Conservation (phyloP, 192 early-diverging fungal genomes). For the Backusella australiensis region DNA sequence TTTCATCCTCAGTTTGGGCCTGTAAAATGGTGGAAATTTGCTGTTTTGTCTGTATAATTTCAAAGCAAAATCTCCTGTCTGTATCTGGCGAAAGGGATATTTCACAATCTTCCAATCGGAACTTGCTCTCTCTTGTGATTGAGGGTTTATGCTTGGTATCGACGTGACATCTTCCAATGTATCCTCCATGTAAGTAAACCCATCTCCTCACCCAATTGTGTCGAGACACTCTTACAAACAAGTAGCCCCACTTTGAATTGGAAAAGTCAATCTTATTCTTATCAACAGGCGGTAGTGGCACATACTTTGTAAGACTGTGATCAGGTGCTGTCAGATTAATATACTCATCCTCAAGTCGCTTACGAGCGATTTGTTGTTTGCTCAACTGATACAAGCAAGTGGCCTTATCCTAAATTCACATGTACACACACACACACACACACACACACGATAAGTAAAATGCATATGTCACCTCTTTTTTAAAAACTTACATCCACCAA, state of each 20-base stretch:
- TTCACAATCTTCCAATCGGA: not conserved
- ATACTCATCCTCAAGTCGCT: conserved; percentile 35
- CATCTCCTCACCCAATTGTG: conserved; percentile 54
- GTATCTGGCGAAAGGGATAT: conserved; percentile 25
- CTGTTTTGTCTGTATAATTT: conserved; percentile 33
- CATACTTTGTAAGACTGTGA: conserved; percentile 25
- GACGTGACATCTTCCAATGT: conserved; percentile 44
- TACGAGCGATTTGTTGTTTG: conserved; percentile 30
- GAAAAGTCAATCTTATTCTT: conserved; percentile 5
- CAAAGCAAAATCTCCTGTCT: conserved; percentile 73
- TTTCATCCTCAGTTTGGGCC: conserved; percentile 71
- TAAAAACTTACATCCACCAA: conserved; percentile 32
- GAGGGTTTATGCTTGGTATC: not conserved
- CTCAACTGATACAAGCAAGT: conserved; percentile 35
- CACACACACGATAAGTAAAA: not conserved
- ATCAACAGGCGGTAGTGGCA: not conserved
- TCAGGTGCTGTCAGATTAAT: conserved; percentile 22
- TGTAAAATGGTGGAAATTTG: conserved; percentile 45
- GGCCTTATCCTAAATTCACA: conserved; percentile 28
- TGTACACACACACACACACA: not conserved
- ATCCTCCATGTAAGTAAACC: conserved; percentile 59
- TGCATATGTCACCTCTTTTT: not conserved
- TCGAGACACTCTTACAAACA: conserved; percentile 47
- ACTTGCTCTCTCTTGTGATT: not conserved
- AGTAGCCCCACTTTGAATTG: conserved; percentile 65